Evolutionary conservation across 2,329 filamentous ascomycete genomes (phyloP), one percentile per base, ranked within the genome.

Genomic region (Xylaria sp.): DNA sequence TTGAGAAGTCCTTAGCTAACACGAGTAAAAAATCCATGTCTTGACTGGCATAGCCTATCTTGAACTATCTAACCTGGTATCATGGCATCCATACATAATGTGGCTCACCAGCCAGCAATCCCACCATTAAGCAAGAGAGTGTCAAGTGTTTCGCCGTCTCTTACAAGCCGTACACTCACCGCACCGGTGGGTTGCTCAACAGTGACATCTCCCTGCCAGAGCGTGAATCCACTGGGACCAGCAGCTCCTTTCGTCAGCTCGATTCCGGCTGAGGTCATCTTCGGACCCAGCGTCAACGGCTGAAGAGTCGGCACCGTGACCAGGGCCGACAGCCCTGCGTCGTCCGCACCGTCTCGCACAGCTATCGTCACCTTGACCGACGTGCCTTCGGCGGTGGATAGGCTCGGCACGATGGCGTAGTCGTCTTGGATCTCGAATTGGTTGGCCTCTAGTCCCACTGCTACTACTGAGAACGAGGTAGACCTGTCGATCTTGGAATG

Each of bases 81-180:
- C 10, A 64, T 49, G 28, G 15, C 31, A 41, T 49, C 15, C 15
- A 33, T 39, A 28, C 20, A 39, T 6, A 20, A 15, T 7, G 23
- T n/a, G 10, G 25, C 15, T 66, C 48, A 77, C 75, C 75, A 77
- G 5, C 75, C 74, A 49, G 75, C 74, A 36, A 76, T 67, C 18
- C 74, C 74, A 46, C 66, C 71, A 68, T 69, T 59, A 20, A 77
- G 64, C 36, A 77, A 64, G 20, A 77, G 58, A 1, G 62, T 74
- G 58, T 77, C 75, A 15, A 75, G 52, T 31, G 70, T 69, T 39
- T 66, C 28, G 8, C 58, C 63, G 15, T 64, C 70, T 10, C 54
- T 65, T 23, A 73, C n/a, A 36, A 76, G 62, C 10, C 66, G 73
- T 18, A 74, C 69, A 59, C 74, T 76, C 5, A 76, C 70, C 1